Evolutionary conservation across 345 rosid genomes (phyloP).

Genomic region (Gossypium turneri): DNA sequence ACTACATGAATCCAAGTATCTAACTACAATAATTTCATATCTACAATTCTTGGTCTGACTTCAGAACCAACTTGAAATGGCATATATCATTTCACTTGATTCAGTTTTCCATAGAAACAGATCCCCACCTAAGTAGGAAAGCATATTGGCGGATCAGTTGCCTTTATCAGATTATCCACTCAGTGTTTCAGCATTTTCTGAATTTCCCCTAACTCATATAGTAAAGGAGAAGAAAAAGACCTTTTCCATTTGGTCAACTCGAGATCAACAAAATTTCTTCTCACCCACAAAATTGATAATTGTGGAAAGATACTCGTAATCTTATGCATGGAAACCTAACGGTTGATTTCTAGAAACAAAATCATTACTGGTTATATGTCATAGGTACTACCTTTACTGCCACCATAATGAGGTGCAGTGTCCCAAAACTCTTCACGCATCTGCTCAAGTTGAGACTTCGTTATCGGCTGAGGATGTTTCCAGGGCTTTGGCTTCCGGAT

Average conservation of each 20-base stretch:
- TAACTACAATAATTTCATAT: background rate
- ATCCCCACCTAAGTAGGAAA: background rate
- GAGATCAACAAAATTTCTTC: background rate
- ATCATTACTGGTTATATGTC: background rate
- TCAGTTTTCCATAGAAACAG: background rate
- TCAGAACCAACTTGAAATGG: background rate
- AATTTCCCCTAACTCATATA: too few species aligned
- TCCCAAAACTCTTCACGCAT: conserved; percentile 94
- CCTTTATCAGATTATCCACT: background rate
- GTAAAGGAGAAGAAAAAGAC: background rate
- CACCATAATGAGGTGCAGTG: conserved; percentile 96
- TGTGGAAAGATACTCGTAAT: background rate
- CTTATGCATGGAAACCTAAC: conserved; percentile 8
- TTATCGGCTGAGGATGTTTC: conserved; percentile 81
- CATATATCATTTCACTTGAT: background rate
- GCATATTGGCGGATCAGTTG: background rate
- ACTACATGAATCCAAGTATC: background rate
- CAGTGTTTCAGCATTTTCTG: background rate
- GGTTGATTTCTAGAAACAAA: background rate
- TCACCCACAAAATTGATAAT: background rate
- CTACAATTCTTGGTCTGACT: background rate
- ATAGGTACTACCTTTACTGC: conserved; percentile 55
- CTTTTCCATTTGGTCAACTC: background rate
- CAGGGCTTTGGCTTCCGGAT: conserved; percentile 85
- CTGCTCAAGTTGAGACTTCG: conserved; percentile 69